Conservation (phyloP, 225 moss, liverwort and hornwort species). For the Sphagnum tenellum region DNA sequence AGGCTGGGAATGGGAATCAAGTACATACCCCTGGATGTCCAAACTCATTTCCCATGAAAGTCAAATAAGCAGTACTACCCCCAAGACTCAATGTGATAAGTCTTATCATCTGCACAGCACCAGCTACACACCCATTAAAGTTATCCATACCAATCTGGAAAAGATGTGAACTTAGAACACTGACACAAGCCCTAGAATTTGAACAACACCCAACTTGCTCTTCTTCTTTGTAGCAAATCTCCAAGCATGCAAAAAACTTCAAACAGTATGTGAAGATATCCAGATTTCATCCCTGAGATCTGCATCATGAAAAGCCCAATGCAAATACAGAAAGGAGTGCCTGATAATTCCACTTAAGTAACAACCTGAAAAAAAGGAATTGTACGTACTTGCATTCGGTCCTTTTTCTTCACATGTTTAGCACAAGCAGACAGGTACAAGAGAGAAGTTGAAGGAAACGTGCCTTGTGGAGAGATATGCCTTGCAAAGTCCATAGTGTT, state of each 20-base stretch:
- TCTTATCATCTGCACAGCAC: conserved; percentile 65
- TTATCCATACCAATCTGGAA: too few species aligned
- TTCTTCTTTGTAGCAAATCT: too few species aligned
- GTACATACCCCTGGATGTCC: conserved; percentile 84
- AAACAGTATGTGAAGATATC: too few species aligned
- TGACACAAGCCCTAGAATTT: too few species aligned
- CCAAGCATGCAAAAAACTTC: too few species aligned
- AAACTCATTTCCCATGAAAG: conserved; percentile 96
- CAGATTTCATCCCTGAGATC: too few species aligned
- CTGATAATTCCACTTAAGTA: neutral
- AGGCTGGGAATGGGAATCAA: too few species aligned
- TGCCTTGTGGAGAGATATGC: conserved; percentile 72
- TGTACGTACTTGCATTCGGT: too few species aligned
- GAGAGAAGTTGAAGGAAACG: neutral
- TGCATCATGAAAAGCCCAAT: neutral
- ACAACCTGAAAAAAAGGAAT: neutral
- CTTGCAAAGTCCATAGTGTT: conserved; percentile 37
- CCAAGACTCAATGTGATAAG: conserved; percentile 75
- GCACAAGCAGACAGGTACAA: too few species aligned
- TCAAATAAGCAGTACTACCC: conserved; percentile 83
- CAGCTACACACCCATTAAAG: neutral
- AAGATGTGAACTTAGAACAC: too few species aligned
- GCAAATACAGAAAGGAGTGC: neutral
- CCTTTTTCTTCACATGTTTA: too few species aligned
- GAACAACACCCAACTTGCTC: too few species aligned